These are phyloP conservation scores for Lantana camara DNA, from an alignment of 257 asterid genomes.

Conservation along the genomic window DNA sequence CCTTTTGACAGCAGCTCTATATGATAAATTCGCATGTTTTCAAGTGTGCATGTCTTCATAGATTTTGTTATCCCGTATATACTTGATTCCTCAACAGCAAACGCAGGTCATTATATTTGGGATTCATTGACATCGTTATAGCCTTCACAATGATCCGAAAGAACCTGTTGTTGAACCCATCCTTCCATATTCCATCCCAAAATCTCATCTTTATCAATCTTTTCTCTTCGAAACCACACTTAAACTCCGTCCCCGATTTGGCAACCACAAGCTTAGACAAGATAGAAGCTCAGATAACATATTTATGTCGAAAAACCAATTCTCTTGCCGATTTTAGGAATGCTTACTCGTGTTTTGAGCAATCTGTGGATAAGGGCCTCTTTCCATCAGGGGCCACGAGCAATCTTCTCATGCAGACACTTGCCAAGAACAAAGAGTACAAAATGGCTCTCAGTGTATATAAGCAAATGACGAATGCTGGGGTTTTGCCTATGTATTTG, in stretches of 20 bases:
- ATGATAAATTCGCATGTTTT: background rate
- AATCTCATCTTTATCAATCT: slow-evolving; percentile 21
- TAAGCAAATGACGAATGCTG: slow-evolving; percentile 39
- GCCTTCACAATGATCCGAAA: slow-evolving; percentile 22
- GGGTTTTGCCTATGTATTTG: slow-evolving; percentile 42
- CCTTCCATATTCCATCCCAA: slow-evolving; percentile 14
- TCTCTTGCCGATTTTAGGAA: slow-evolving; percentile 29
- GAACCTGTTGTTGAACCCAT: slow-evolving; percentile 24
- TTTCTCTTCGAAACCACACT: slow-evolving; percentile 24
- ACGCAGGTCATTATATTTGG: background rate
- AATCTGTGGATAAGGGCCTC: slow-evolving; percentile 42
- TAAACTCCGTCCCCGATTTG: slow-evolving; percentile 19
- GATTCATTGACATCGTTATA: slow-evolving; percentile 11
- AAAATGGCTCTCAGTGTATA: slow-evolving; percentile 43
- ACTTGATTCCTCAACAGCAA: slow-evolving; percentile 16
- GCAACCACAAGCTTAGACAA: too few species aligned
- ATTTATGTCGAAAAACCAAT: slow-evolving; percentile 41
- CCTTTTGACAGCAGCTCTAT: background rate
- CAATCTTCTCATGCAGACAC: slow-evolving; percentile 51
- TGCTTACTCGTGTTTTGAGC: slow-evolving; percentile 42
- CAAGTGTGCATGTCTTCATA: background rate
- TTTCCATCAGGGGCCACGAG: slow-evolving; percentile 43
- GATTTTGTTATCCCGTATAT: background rate
- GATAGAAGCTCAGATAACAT: slow-evolving; percentile 48
- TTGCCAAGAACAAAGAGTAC: slow-evolving; percentile 61